Percentiles rank a stretch among this genome's conserved stretches.
These are phyloP conservation scores for Prunus persica DNA, from an alignment of 306 rosid species.

Conservation along the genomic window Prunus_persica_NCBIv2 NC_034015.1:20061001-20061500, in stretches of 20 bases:
- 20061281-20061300: background rate
- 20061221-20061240: background rate
- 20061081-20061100: background rate
- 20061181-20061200: background rate
- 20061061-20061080: background rate
- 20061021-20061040: background rate
- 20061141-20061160: background rate
- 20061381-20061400: background rate
- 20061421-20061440: conserved; percentile 73
- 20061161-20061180: background rate
- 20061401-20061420: conserved; percentile 18
- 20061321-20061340: conserved; percentile 2
- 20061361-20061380: background rate
- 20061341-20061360: background rate
- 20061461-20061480: conserved; percentile 40
- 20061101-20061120: background rate
- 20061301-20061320: background rate
- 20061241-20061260: background rate
- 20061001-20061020: background rate
- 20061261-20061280: background rate
- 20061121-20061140: background rate
- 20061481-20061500: conserved; percentile 30
- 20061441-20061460: conserved; percentile 54
- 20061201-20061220: background rate
- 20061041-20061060: background rate